Base-by-base conservation (phyloP, 2,329 filamentous ascomycete species). In the Stagonosporopsis cucurbitacearum region DNA sequence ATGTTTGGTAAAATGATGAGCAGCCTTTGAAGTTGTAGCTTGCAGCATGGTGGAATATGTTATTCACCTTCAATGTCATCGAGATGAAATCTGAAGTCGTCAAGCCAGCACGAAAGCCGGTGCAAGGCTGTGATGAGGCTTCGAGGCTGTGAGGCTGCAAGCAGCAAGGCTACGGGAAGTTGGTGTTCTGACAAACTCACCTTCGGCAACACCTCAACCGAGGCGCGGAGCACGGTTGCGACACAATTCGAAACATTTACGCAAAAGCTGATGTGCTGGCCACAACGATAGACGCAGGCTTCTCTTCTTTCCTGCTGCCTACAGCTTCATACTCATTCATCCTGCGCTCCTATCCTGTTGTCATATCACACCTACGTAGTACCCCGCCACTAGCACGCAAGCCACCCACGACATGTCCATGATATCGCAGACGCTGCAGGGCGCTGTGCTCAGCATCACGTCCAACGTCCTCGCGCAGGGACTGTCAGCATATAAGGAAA, bases 401-500 rank as follows among this genome's bases (percentile, higher is more conserved):
- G 15, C 40, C 50, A 51, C 37, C 46, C 15, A 25, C 52, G 59
- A 40, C 58, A 75, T 75, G 70, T 66, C 68, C 48, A 67, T 75
- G 52, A 52, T 73, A 62, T 71, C 69, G 33, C 73, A 75, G 47
- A 76, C 73, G 41, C 58, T 88, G 45, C 89, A 93, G 77, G 84
- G 87, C 19, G 84, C 85, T 20, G 70, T 86, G 28, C 81, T 94
- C 32, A 85, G 83, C 59, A 84, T 84, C 45, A 78, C 87, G 15
- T 91, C 90, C 58, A 92, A 91, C 69, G 71, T 92, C 23, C 76
- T 94, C 43, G 91, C 90, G 9, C 91, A 95, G 75, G 77, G 81
- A 54, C 84, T 95, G 57, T 82, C 82, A 7, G 83, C 87, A 7
- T 87, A 88, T 66, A 83, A 82, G 65, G 75, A 77, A 36, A 78